These are phyloP conservation scores for Curvularia verruculosa DNA, from an alignment of 2,329 filamentous ascomycete species.

Conservation along the genomic window DNA sequence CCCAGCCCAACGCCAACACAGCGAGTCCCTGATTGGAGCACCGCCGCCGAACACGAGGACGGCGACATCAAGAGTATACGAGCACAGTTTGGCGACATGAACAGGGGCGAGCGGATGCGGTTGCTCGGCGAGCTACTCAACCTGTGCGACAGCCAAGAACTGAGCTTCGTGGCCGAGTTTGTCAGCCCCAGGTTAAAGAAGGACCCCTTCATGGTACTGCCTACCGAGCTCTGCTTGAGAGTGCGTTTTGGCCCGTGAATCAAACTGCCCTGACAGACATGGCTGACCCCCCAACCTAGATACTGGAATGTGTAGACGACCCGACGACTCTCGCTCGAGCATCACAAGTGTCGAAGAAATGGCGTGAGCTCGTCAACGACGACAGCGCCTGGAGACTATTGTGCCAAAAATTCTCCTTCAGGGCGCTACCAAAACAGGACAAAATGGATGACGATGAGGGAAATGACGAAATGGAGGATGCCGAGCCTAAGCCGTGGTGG, in stretches of 20 bases:
- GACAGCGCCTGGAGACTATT: constrained; percentile 98
- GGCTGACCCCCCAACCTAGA: constrained; percentile 59
- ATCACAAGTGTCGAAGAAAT: constrained; percentile 93
- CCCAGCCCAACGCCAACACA: constrained; percentile 69
- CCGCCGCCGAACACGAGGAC: constrained; percentile 80
- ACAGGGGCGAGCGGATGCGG: constrained; percentile 75
- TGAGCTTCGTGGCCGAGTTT: constrained; percentile 96
- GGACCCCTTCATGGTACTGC: constrained; percentile 90
- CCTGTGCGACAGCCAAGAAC: constrained; percentile 90
- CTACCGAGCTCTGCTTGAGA: constrained; percentile 88
- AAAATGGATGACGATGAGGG: constrained; percentile 35
- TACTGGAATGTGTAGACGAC: constrained; percentile 96
- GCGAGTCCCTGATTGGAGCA: constrained; percentile 74
- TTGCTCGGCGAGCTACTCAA: constrained; percentile 88
- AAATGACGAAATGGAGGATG: constrained; percentile 36
- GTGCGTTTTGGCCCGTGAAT: constrained; percentile 59
- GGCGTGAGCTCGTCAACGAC: constrained; percentile 91
- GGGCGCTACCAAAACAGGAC: constrained; percentile 58
- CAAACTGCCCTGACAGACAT: neutral
- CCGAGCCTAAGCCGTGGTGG: constrained; percentile 34
- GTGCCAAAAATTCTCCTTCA: constrained; percentile 94
- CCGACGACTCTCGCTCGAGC: constrained; percentile 90
- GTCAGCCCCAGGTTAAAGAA: constrained; percentile 94
- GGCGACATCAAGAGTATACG: constrained; percentile 79
- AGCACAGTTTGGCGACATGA: constrained; percentile 78